These are phyloP conservation scores for Schoenoplectus triqueter DNA, from an alignment of 202 grass and related monocot species.

Conservation along the genomic window DNA sequence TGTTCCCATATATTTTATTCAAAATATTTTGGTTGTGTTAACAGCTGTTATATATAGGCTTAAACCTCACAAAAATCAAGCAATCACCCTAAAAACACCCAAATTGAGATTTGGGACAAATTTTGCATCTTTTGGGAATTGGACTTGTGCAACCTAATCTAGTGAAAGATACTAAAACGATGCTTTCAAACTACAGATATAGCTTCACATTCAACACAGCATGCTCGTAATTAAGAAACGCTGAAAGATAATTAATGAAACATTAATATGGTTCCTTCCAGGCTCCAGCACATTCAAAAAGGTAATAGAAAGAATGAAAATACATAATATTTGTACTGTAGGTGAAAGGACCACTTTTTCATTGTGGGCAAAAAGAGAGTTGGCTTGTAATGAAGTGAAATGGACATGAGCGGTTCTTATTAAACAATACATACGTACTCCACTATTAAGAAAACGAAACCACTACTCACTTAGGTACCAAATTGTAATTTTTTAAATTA, in stretches of 20 bases:
- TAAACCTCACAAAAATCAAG: too few species aligned
- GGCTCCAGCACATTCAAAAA: not conserved
- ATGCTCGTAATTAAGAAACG: not conserved
- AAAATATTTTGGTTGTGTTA: too few species aligned
- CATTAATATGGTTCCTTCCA: not conserved
- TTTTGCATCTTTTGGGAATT: too few species aligned
- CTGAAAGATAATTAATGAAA: not conserved
- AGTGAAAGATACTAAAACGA: too few species aligned
- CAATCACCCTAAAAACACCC: too few species aligned
- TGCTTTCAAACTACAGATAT: too few species aligned
- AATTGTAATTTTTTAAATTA: not conserved
- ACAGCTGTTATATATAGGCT: too few species aligned
- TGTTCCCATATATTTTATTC: too few species aligned
- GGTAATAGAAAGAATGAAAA: not conserved
- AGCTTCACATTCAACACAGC: not conserved
- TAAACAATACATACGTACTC: conserved; percentile 8
- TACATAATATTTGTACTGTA: not conserved
- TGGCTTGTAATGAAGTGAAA: conserved; percentile 12
- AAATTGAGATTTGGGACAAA: too few species aligned
- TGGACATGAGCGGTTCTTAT: conserved; percentile 27
- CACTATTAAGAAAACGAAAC: conserved; percentile 17
- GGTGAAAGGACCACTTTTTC: not conserved
- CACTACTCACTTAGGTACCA: not conserved
- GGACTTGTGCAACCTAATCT: too few species aligned
- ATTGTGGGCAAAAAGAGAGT: not conserved